A percentile compares a stretch with the other conserved stretches of the same genome.
phyloP scores from a whole-genome alignment of 345 rosid species.

The thale cress (Arabidopsis thaliana) region TAIR10.1 NC_003074.8:20461001-20461500 shows the following conservation, averaged over 20 bases:
- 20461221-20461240: constrained; percentile 96
- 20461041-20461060: constrained; percentile 96
- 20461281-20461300: constrained; percentile 96
- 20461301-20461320: constrained; percentile 96
- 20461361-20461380: constrained; percentile 90
- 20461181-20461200: constrained; percentile 97
- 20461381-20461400: constrained; percentile 90
- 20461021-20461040: constrained; percentile 78
- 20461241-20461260: constrained; percentile 99
- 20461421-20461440: constrained; percentile 95
- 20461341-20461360: constrained; percentile 89
- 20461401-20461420: constrained; percentile 90
- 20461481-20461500: constrained; percentile 83
- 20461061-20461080: constrained; percentile 94
- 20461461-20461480: constrained; percentile 75
- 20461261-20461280: constrained; percentile 93
- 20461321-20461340: constrained; percentile 90
- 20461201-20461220: constrained; percentile 94
- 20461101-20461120: constrained; percentile 91
- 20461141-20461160: constrained; percentile 92
- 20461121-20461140: constrained; percentile 92
- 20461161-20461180: constrained; percentile 91
- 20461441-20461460: constrained; percentile 92
- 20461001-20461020: constrained; percentile 97
- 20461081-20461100: constrained; percentile 93